Base-by-base conservation (phyloP, 176 grass and related monocot species). In the Metroxylon sagu region DNA sequence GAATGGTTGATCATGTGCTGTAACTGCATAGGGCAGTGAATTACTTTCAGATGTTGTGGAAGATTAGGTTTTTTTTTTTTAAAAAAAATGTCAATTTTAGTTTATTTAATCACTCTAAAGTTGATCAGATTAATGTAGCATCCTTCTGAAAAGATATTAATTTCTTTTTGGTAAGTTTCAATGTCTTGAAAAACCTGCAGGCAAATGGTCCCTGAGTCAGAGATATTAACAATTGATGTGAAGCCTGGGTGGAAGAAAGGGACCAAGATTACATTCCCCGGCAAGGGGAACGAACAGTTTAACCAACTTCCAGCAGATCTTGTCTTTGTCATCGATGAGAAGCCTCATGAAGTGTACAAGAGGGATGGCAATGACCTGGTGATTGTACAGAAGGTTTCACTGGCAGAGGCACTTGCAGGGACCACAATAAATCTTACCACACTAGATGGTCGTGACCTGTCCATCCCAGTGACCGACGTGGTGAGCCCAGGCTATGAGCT, bases 191-290 rank as follows among this genome's bases (percentile, higher is more conserved):
- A 49, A 29, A 54, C 12, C 58, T 27, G 16, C 65, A 89, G 89
- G 57, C 71, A 60, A 57, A 74, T 69, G 85, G 88, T 71, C 49
- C 71, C 72, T 1, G 85, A 85, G 61, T 80, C 81, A 0, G 89
- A 95, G 56, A 75, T 89, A 16, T 0, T 95, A 58, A 76, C 71
- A 1, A 85, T 95, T 18, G 82, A 88, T 55, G 81, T 95, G 65
- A 85, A 95, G 69, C 81, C 89, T 1, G 89, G 89, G 64, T 95
- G 85, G 89, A 95, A 89, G 70, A 85, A 84, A 16, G 85, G 89
- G 6, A 95, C 89, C 1, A 95, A 89, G 54, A 79, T 95, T 57
- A 95, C 89, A 21, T 85, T 85, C 56, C 72, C 81, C 6, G 65
- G 78, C 1, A 95, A 85, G 64, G 85, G 82, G 1, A 83, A 78